phyloP scores from a whole-genome alignment of 1,284 basidiomycete genomes.

The Trichosporon coremiiforme region DNA sequence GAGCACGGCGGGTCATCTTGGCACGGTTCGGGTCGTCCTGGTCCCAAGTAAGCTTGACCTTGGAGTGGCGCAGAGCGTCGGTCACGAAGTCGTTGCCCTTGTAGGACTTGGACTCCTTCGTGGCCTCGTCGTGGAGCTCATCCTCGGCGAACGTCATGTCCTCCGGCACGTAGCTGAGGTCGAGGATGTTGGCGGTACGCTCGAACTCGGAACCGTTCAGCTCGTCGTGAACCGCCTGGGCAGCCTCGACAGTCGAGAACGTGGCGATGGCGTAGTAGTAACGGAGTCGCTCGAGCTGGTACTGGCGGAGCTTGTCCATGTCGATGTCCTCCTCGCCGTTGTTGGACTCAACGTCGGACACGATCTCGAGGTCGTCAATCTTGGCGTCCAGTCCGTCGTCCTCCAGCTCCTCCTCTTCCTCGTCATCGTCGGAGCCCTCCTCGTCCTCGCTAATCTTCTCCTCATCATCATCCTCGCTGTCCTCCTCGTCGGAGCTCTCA shows the following conservation, averaged over 20 bases:
- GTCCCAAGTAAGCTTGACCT: conserved; percentile 98
- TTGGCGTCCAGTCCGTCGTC: conserved; percentile 34
- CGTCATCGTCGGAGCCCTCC: conserved; percentile 2
- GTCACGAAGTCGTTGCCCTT: conserved; percentile 90
- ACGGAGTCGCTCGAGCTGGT: conserved; percentile 92
- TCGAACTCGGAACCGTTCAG: conserved; percentile 95
- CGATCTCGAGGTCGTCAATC: conserved; percentile 44
- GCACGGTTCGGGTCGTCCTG: conserved; percentile 91
- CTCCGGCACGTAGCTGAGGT: conserved; percentile 90
- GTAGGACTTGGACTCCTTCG: conserved; percentile 68
- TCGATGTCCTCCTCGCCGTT: conserved; percentile 67
- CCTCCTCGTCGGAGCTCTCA: conserved; percentile 7
- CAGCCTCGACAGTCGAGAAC: conserved; percentile 77
- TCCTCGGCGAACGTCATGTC: conserved; percentile 87
- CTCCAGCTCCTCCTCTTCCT: conserved; percentile 7
- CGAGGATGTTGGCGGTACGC: conserved; percentile 93
- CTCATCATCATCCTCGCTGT: conserved; percentile 8
- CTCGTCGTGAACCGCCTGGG: conserved; percentile 79
- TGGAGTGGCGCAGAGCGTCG: conserved; percentile 95
- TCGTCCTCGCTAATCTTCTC: conserved; percentile 15
- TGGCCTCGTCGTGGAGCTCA: conserved; percentile 77
- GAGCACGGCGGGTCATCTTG: conserved; percentile 72
- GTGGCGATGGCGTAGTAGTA: conserved; percentile 97
- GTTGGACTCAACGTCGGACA: conserved; percentile 47
- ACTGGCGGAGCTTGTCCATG: conserved; percentile 83